Evolutionary conservation across 2,329 filamentous ascomycete species (phyloP), one percentile per base, ranked within the genome.

Genomic region (Sphaerulina populicola): DNA sequence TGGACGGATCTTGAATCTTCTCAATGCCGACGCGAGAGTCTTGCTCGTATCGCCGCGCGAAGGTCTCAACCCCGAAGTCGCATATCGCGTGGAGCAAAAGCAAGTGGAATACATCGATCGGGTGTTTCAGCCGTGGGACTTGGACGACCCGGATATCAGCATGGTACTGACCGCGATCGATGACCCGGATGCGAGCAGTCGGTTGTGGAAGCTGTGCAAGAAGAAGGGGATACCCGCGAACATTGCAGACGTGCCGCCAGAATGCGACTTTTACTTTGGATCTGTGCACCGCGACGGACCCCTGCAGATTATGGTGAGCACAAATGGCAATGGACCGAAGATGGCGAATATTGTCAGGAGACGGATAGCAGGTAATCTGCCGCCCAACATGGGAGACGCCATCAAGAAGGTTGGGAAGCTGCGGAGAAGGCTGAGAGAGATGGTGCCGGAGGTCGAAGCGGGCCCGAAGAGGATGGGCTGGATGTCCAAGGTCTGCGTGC

Each of bases 251-350:
- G 93, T 98, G 3, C 93, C 93, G 0, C 80, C 88, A 0, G 93
- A 98, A 69, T 98, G 93, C 70, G 93, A 98, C 66, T 98, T 98
- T 67, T 98, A 96, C 76, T 98, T 98, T 72, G 93, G 93, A 56
- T 93, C 86, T 66, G 84, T 96, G 36, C 88, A 98, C 71, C 84
- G 93, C 45, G 93, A 98, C 68, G 93, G 93, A 0, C 93, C 93
- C 5, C 71, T 98, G 54, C 93, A 98, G 74, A 85, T 98, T 64
- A 98, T 98, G 93, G 91, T 98, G 61, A 94, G 87, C 72, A 98
- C 93, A 33, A 98, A 97, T 68, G 93, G 93, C 47, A 96, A 95
- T 67, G 93, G 93, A 0, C 93, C 93, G 0, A 83, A 91, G 66
- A 73, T 98, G 57, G 93, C 93, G 8, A 91, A 88, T 60, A 83